Conservation (phyloP, 345 rosid genomes). For the Brassica juncea region DNA sequence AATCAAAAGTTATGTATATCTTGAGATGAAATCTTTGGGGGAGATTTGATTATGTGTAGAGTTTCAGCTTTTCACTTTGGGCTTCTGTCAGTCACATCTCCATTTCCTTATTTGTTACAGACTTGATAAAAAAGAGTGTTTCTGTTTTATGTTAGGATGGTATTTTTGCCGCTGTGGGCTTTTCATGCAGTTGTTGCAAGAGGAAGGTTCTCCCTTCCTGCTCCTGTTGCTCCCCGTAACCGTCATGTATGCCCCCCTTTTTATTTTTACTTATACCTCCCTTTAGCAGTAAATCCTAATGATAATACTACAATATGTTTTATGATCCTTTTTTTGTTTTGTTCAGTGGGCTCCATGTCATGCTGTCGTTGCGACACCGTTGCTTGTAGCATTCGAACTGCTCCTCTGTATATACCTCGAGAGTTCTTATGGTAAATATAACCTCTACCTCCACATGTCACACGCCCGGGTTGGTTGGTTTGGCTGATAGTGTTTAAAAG, state of each 20-base stretch:
- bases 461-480: not conserved
- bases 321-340: conserved; percentile 24
- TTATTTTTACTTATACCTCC: not conserved
- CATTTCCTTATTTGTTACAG: not conserved
- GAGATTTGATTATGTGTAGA: not conserved
- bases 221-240: conserved; percentile 88
- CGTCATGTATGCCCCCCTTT: conserved; percentile 65
- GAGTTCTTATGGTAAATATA: conserved; percentile 63
- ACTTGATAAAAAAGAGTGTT: not conserved
- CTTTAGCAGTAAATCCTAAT: not conserved
- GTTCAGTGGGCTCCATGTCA: conserved; percentile 99
- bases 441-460: conserved; percentile 12
- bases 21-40: not conserved
- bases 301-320: not conserved
- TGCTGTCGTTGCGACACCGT: conserved; percentile 92
- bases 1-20: conserved; percentile 10
- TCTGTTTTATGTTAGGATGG: conserved; percentile 57
- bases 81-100: not conserved
- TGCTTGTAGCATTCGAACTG: conserved; percentile 90
- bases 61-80: not conserved
- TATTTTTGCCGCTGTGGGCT: conserved; percentile 85
- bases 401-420: conserved; percentile 97
- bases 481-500: not conserved
- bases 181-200: conserved; percentile 95
- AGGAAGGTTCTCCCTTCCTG: conserved; percentile 95